Percentiles rank a stretch among this genome's conserved stretches.
Conservation (phyloP, 257 asterid species). For the Linderniella brevidens region DNA sequence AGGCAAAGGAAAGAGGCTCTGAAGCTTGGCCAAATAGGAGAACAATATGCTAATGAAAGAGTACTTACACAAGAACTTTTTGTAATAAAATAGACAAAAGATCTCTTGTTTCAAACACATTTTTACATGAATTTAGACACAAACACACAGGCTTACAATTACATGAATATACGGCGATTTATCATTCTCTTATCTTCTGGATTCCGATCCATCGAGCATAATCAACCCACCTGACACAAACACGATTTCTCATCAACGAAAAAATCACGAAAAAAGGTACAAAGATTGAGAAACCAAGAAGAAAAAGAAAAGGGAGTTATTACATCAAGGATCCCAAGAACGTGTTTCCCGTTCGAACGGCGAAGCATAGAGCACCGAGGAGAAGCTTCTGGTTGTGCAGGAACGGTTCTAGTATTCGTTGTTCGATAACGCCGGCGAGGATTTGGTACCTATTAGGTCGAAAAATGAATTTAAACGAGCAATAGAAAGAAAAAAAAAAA, state of each 20-base stretch:
- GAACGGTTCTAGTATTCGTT: constrained; percentile 68
- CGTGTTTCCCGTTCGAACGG: constrained; percentile 85
- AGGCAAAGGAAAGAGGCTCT: too few species aligned
- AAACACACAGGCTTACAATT: too few species aligned
- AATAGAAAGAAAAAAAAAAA: not conserved
- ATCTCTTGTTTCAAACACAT: too few species aligned
- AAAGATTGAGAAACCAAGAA: not conserved
- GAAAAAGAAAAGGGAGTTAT: constrained; percentile 8
- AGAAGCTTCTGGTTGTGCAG: constrained; percentile 67
- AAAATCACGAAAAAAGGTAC: not conserved
- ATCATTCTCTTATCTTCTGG: constrained; percentile 44
- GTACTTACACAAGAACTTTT: too few species aligned
- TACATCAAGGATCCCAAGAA: constrained; percentile 90
- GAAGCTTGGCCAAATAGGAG: too few species aligned
- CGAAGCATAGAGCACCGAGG: constrained; percentile 71
- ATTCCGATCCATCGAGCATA: constrained; percentile 81
- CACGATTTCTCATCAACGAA: constrained; percentile 3
- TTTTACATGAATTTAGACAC: too few species aligned
- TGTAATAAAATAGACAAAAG: too few species aligned
- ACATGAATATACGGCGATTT: too few species aligned
- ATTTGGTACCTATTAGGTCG: constrained; percentile 55
- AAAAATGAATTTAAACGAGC: constrained; percentile 4
- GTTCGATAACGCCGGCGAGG: constrained; percentile 83
- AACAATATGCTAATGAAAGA: too few species aligned
- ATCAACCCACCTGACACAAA: constrained; percentile 81